A percentile compares a stretch with the other conserved stretches of the same genome.
Conservation (phyloP, 1,284 basidiomycete genomes). For the Sporisorium scitamineum region DNA sequence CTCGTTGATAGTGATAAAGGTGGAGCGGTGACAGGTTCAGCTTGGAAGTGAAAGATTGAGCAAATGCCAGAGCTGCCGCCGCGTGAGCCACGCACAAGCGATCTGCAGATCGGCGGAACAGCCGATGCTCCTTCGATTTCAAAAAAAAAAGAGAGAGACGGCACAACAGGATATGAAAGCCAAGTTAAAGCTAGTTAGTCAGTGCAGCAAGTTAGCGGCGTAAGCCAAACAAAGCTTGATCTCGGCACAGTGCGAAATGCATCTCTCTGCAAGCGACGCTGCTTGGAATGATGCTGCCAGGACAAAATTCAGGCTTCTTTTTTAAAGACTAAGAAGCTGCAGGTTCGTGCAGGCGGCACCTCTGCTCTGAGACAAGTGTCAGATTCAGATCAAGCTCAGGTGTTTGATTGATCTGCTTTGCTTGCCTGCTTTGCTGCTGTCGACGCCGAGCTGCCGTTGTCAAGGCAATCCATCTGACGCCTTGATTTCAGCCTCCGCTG, state of each 20-base stretch:
- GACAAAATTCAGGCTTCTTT: not conserved
- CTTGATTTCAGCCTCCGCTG: not conserved
- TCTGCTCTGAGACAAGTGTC: no score
- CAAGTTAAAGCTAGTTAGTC: no score
- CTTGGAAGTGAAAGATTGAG: not conserved
- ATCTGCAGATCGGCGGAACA: slow-evolving; percentile 4
- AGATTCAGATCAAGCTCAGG: no score
- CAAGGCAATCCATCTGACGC: not conserved
- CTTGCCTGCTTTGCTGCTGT: not conserved
- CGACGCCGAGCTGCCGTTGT: not conserved
- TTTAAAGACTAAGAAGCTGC: not conserved
- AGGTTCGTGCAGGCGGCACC: no score
- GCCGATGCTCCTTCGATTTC: not conserved
- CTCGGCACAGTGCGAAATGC: not conserved
- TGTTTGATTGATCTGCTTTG: no score
- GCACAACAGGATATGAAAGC: not conserved
- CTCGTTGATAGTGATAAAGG: not conserved
- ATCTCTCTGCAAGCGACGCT: not conserved
- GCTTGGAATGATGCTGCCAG: not conserved
- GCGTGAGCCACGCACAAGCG: not conserved
- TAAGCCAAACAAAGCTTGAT: not conserved
- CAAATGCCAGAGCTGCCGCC: not conserved
- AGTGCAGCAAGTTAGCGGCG: no score
- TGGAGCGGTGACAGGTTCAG: not conserved
- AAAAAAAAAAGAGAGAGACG: not conserved